Conservation (phyloP, 164 flowering plant genomes). For the Aristolochia fimbriata region DNA sequence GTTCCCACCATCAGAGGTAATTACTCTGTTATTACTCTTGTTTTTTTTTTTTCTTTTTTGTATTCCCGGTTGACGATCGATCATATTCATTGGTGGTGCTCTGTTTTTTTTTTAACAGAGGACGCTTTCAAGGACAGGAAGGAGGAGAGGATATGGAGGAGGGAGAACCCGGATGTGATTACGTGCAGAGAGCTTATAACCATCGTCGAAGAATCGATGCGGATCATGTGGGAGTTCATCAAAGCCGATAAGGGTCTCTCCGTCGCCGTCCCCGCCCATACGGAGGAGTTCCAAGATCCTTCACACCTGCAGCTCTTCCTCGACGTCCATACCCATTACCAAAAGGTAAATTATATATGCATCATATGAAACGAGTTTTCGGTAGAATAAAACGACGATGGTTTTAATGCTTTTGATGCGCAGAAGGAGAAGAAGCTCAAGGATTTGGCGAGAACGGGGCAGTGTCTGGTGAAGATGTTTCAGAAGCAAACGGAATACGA, state of each 20-base stretch:
- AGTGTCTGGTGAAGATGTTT: constrained; percentile 59
- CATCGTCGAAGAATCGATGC: constrained; percentile 49
- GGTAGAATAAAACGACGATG: too few relatives aligned
- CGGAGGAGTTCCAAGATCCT: constrained; percentile 23
- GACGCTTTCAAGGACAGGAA: constrained; percentile 35
- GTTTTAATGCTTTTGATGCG: constrained; percentile 7
- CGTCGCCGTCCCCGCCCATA: constrained; percentile 13
- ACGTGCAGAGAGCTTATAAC: constrained; percentile 23
- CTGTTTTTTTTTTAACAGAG: constrained; percentile 26
- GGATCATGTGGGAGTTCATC: constrained; percentile 54
- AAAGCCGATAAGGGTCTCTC: constrained; percentile 38
- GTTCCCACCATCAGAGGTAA: constrained; percentile 78
- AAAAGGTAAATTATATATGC: constrained; percentile 36
- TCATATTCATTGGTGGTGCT: too few relatives aligned
- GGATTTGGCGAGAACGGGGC: constrained; percentile 53
- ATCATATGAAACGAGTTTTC: too few relatives aligned
- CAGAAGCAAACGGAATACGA: constrained; percentile 34
- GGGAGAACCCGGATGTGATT: constrained; percentile 20
- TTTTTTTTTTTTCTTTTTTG: too few relatives aligned
- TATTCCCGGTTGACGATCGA: neutral
- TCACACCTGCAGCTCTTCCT: constrained; percentile 34
- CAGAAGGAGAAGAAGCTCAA: constrained; percentile 78
- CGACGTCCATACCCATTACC: constrained; percentile 30
- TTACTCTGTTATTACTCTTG: neutral
- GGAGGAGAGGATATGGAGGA: neutral